A percentile compares a stretch with the other conserved stretches of the same genome.
Evolutionary conservation across 2,329 filamentous ascomycete species (phyloP).

Genomic region (Trichoderma sp.): DNA sequence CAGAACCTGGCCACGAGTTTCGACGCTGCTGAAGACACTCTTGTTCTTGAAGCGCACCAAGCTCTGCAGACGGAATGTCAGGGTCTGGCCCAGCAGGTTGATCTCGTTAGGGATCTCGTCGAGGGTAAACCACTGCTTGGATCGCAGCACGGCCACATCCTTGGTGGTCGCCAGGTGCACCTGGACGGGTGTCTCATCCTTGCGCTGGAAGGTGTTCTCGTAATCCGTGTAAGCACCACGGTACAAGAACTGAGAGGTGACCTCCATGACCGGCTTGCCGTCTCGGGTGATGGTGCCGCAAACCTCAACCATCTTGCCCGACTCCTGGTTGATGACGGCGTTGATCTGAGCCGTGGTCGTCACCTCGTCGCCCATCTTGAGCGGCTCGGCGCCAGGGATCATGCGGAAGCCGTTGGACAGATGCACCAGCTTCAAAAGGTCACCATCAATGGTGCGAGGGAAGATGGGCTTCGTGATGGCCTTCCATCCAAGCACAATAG

Average conservation of each 20-base stretch:
- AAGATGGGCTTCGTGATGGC: constrained; percentile 99
- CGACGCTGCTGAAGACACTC: constrained; percentile 83
- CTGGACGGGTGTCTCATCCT: constrained; percentile 92
- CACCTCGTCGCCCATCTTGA: constrained; percentile 93
- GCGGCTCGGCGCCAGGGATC: constrained; percentile 88
- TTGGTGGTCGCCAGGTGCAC: constrained; percentile 82
- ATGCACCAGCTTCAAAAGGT: constrained; percentile 93
- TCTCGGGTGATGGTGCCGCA: constrained; percentile 90
- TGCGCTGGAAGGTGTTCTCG: constrained; percentile 98
- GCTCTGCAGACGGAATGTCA: constrained; percentile 94
- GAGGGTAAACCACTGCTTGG: constrained; percentile 96
- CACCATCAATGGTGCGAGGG: constrained; percentile 91
- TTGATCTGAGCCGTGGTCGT: constrained; percentile 95
- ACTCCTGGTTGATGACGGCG: constrained; percentile 95
- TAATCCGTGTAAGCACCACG: constrained; percentile 88
- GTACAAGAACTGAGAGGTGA: constrained; percentile 97
- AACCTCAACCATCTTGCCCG: constrained; percentile 99
- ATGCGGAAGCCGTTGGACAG: constrained; percentile 97
- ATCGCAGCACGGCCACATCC: constrained; percentile 89
- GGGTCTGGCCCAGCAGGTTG: constrained; percentile 85
- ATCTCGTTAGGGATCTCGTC: constrained; percentile 68
- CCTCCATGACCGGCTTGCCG: constrained; percentile 88
- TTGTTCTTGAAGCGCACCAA: constrained; percentile 93
- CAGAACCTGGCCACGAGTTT: constrained; percentile 88
- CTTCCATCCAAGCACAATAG: constrained; percentile 98